Percentiles rank a stretch among this genome's conserved stretches.
These are phyloP conservation scores for Berberis vulgaris DNA, from an alignment of 164 flowering plant genomes.

Conservation along the genomic window DNA sequence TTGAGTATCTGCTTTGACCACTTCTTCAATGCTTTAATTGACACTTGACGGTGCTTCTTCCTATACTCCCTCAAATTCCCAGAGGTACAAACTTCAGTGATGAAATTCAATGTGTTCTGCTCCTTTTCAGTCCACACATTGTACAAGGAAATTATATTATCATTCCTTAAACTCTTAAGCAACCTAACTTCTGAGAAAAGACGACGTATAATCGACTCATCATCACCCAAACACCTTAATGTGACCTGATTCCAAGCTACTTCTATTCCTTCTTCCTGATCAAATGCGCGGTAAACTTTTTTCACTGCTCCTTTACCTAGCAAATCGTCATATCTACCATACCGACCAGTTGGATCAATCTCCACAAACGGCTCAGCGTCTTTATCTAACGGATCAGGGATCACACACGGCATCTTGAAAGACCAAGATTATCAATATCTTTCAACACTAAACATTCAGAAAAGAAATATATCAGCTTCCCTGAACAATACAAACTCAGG, in stretches of 20 bases:
- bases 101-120: constrained; percentile 15
- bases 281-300: not conserved
- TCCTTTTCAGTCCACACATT: constrained; percentile 46
- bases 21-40: too few species aligned
- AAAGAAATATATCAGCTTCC: too few species aligned
- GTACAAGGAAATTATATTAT: constrained; percentile 35
- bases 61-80: constrained; percentile 71
- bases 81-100: constrained; percentile 64
- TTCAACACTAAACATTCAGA: too few species aligned
- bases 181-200: constrained; percentile 40
- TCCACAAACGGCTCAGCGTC: constrained; percentile 2
- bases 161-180: constrained; percentile 27
- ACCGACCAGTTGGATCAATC: not conserved
- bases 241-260: constrained; percentile 17
- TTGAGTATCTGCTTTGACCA: not conserved
- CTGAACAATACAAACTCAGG: too few species aligned
- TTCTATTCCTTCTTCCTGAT: constrained; percentile 3
- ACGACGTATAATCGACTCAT: constrained; percentile 28
- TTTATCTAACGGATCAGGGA: not conserved
- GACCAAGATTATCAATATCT: too few species aligned
- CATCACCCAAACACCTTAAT: constrained; percentile 26
- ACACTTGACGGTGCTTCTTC: constrained; percentile 31
- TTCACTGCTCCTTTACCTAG: not conserved
- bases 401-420: not conserved
- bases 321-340: not conserved